Base-by-base conservation (phyloP, 352 stramenopile genomes). In the Phytophthora megakarya region DNA sequence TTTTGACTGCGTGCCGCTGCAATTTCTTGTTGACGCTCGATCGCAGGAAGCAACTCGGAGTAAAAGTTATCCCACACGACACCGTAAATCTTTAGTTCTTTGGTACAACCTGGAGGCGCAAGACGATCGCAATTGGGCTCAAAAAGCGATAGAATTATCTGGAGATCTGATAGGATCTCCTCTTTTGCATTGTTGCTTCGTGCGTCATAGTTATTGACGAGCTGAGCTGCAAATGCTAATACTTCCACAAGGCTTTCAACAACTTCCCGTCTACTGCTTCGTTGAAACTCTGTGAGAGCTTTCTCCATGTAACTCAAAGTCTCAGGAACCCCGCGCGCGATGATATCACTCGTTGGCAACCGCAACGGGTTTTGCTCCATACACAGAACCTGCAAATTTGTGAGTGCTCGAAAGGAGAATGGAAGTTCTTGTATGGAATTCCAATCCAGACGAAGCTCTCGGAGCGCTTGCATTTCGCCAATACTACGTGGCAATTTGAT, bases 301-400 rank as follows among this genome's bases (percentile, higher is more conserved):
- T 78, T 74, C 52, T 89, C 73, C 42, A 91, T 88, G 45, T 78
- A 89, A 1, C 43, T 43, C 21, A 91, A 67, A 12, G 80, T 87
- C 18, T 77, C 62, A 0, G 52, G 30, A 2, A 88, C 69, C n/a
- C 81, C 81, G 16, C 73, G 67, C 2, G 76, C 61, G 11, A 91
- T 67, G 19, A 83, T 54, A 32, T 91, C 80, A 3, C 75, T 60
- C 2, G 78, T 78, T 38, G 81, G 81, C 6, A 83, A 48, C 0
- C 69, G 66, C 43, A 89, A 65, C 3, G 78, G 81, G 33, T 89
- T 91, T n/a, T 80, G 71, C 53, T 91, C 82, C 70, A 91, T 75
- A 30, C 73, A 75, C 3, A 91, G 54, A 16, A 72, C 51, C 32
- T 73, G 26, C 0, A 91, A 59, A 1, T 54, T 50, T 0, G 16